Evolutionary conservation across 768 basidiomycete species (phyloP), one percentile per base, ranked within the genome.

Genomic region (Suillus decipiens): DNA sequence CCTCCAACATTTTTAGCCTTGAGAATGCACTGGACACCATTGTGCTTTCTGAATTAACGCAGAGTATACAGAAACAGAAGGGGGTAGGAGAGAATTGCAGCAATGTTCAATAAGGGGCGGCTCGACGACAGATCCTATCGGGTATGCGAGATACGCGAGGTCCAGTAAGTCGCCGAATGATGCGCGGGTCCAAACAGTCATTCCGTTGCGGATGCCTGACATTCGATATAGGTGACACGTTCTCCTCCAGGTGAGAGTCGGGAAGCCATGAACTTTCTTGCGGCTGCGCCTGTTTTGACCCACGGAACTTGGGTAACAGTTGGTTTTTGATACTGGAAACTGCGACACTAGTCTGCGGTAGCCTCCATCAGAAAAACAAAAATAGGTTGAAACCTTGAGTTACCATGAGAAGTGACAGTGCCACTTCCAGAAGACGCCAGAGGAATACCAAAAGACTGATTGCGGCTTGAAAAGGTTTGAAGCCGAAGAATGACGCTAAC

Each of bases 101-200:
- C 14, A 2, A 19, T 36, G 15, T 56, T 56, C 22, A 56, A 39
- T 39, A 56, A 56, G 55, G 64, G 36, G 51, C 59, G 41, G 70
- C 39, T 14, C 68, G 61, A 19, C 66, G 73, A 69, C 76, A 82
- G 41, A 84, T 75, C 67, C 81, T 73, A 61, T 83, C 82, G 17
- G 82, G 82, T 64, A 84, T 83, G 14, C 82, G 79, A 45, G 82
- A 84, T 56, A 77, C 68, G 51, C 78, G 77, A 62, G 63, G 69
- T 31, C 70, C 68, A 57, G 67, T 37, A 14, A 42, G 60, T 31
- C 53, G 61, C 12, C 61, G 59, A 36, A 62, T 60, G n/a, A 62
- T 62, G 28, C 61, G 61, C 12, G 61, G 61, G 42, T 62, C 61
- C 41, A 39, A 24, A 22, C 8, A 15, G 37, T 19, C 55, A 39